These are phyloP conservation scores for Exophiala oligosperma DNA, from an alignment of 2,329 filamentous ascomycete genomes.

Conservation along the genomic window DNA sequence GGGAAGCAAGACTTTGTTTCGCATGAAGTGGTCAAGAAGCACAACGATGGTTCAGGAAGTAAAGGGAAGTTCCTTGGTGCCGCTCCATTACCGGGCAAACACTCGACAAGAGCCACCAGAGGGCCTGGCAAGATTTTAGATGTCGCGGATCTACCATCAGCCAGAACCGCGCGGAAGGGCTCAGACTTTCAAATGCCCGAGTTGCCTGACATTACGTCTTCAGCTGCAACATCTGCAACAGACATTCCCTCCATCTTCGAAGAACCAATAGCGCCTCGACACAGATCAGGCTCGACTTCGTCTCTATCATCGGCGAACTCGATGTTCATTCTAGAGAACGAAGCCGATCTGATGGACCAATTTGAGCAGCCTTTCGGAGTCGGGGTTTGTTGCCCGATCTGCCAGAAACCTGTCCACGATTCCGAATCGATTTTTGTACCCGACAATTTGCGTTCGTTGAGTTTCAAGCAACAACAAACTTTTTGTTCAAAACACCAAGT, in stretches of 20 bases:
- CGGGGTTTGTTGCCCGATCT: slow-evolving; percentile 13
- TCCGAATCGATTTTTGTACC: slow-evolving; percentile 13
- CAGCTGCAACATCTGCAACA: slow-evolving; percentile 6
- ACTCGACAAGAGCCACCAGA: not conserved
- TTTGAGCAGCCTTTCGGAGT: not conserved
- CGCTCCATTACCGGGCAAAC: slow-evolving; percentile 1
- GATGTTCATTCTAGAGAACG: slow-evolving; percentile 16
- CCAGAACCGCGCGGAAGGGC: not conserved
- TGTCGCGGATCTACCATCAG: slow-evolving; percentile 6
- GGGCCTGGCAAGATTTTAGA: not conserved
- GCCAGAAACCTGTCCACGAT: slow-evolving; percentile 6
- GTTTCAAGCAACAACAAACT: slow-evolving; percentile 24
- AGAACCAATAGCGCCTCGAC: not conserved
- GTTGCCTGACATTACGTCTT: slow-evolving; percentile 17
- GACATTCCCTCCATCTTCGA: slow-evolving; percentile 12
- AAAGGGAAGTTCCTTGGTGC: slow-evolving; percentile 8
- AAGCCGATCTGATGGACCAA: slow-evolving; percentile 11
- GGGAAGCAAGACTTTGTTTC: slow-evolving; percentile 5
- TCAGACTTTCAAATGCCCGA: slow-evolving; percentile 14
- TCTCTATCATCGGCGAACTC: slow-evolving; percentile 26
- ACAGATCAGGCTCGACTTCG: slow-evolving; percentile 21
- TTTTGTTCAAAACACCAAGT: slow-evolving; percentile 27
- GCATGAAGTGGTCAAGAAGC: slow-evolving; percentile 8
- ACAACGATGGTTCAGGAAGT: not conserved
- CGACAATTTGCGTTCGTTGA: slow-evolving; percentile 19